A percentile compares a stretch with the other conserved stretches of the same genome.
Evolutionary conservation across 306 rosid species (phyloP).

Genomic region (Fagus sylvatica): DNA sequence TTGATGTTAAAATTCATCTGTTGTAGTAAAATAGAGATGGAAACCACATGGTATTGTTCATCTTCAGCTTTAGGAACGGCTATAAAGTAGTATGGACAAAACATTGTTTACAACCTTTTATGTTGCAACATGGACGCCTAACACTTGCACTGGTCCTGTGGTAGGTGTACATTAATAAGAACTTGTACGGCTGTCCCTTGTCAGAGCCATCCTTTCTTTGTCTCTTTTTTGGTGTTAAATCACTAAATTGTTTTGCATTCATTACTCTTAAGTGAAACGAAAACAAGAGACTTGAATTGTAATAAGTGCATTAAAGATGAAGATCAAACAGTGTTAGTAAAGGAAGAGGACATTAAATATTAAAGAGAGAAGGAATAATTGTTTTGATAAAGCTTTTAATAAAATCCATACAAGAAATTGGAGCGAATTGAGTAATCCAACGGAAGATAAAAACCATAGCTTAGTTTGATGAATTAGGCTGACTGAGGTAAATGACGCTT

Average conservation of each 20-base stretch:
- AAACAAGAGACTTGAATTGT: too few species aligned
- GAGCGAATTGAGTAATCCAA: too few species aligned
- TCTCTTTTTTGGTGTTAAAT: slow-evolving; percentile 1
- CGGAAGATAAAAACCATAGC: too few species aligned
- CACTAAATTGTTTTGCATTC: background rate
- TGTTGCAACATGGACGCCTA: slow-evolving; percentile 1
- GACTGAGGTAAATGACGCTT: too few species aligned
- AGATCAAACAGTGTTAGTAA: too few species aligned
- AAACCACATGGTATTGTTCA: background rate
- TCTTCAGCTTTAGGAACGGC: slow-evolving; percentile 15
- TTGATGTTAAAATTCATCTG: slow-evolving; percentile 15
- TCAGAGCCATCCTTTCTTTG: background rate
- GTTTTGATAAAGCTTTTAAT: too few species aligned
- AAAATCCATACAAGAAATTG: too few species aligned
- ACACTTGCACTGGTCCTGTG: background rate
- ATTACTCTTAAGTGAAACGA: background rate
- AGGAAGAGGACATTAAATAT: too few species aligned
- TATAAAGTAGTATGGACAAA: background rate
- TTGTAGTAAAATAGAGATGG: slow-evolving; percentile 21
- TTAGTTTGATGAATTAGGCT: too few species aligned
- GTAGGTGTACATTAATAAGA: background rate
- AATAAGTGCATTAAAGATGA: too few species aligned
- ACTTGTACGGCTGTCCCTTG: background rate
- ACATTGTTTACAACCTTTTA: background rate
- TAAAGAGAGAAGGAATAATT: too few species aligned